phyloP scores from a whole-genome alignment of 129 eudicot genomes.

The Daucus carota region DH1_v3.0 NC_030381.2:35951501-35952000 shows the following conservation, averaged over 20 bases:
- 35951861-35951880: conserved; percentile 13
- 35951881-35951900: conserved; percentile 16
- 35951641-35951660: conserved; percentile 15
- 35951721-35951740: conserved; percentile 8
- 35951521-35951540: conserved; percentile 18
- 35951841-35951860: conserved; percentile 19
- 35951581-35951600: conserved; percentile 18
- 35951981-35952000: conserved; percentile 10
- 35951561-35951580: conserved; percentile 13
- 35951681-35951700: conserved; percentile 8
- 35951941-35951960: conserved; percentile 11
- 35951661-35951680: conserved; percentile 8
- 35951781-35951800: background rate
- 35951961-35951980: conserved; percentile 18
- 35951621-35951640: conserved; percentile 18
- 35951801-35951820: background rate
- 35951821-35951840: background rate
- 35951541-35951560: conserved; percentile 19
- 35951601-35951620: conserved; percentile 15
- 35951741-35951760: background rate
- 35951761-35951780: background rate
- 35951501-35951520: conserved; percentile 17
- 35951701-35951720: conserved; percentile 15
- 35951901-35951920: conserved; percentile 13
- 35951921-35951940: conserved; percentile 16